Percentiles rank a stretch among this genome's conserved stretches.
Evolutionary conservation across 108 stramenopile species (phyloP).

Genomic region (Poteriospumella lacustris): DNA sequence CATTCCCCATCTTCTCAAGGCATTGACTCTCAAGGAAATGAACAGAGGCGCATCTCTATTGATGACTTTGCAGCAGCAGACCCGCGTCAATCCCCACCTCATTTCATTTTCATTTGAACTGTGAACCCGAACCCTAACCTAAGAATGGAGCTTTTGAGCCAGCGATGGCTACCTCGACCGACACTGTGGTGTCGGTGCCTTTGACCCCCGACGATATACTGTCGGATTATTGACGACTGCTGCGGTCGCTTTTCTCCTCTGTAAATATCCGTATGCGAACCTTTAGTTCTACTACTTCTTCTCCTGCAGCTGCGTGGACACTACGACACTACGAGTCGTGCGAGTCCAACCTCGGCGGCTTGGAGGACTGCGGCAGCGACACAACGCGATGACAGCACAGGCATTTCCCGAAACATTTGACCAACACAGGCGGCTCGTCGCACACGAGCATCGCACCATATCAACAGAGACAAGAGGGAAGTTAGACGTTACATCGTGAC

Average conservation of each 20-base stretch:
- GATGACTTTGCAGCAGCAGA: not conserved
- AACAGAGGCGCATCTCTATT: not conserved
- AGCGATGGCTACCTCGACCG: too few species aligned
- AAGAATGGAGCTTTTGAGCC: too few species aligned
- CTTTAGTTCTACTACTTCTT: not conserved
- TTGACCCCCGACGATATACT: not conserved
- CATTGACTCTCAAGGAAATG: not conserved
- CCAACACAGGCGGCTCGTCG: too few species aligned
- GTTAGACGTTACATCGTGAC: too few species aligned
- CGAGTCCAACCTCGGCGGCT: too few species aligned
- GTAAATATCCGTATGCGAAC: not conserved
- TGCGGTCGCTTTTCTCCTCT: not conserved
- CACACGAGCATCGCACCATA: not conserved
- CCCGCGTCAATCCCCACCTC: not conserved
- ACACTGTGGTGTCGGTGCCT: not conserved
- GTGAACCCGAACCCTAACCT: not conserved
- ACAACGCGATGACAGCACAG: too few species aligned
- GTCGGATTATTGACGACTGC: not conserved
- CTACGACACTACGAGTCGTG: too few species aligned
- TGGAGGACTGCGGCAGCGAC: too few species aligned
- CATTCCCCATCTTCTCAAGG: not conserved
- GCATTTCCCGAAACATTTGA: too few species aligned
- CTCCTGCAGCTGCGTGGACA: too few species aligned
- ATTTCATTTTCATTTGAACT: not conserved
- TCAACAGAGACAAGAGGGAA: too few species aligned